phyloP scores from a whole-genome alignment of 2,329 filamentous ascomycete genomes.

The Gaeumannomyces tritici region DNA sequence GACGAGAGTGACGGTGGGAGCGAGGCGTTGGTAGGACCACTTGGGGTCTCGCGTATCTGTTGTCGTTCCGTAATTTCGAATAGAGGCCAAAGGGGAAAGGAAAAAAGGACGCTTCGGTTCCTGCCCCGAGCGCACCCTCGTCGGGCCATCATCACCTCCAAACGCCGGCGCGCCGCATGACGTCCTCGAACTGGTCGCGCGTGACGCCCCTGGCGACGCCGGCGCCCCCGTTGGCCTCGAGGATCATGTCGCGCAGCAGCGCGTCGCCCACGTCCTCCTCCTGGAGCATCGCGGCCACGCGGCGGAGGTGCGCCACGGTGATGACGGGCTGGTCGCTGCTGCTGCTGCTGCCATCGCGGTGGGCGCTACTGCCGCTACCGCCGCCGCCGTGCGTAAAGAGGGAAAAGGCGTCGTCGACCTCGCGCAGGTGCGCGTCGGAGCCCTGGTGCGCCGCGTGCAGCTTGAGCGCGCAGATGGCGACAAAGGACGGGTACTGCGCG shows the following conservation, averaged over 20 bases:
- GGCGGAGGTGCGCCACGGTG: slow-evolving; percentile 65
- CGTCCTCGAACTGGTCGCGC: slow-evolving; percentile 72
- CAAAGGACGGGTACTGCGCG: slow-evolving; percentile 70
- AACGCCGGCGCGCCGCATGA: slow-evolving; percentile 77
- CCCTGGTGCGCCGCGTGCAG: slow-evolving; percentile 52
- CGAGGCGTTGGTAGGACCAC: too few species aligned
- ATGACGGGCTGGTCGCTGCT: slow-evolving; percentile 45
- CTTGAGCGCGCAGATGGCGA: slow-evolving; percentile 82
- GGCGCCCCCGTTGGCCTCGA: slow-evolving; percentile 80
- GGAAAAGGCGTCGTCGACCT: slow-evolving; percentile 73
- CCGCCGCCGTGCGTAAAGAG: slow-evolving; percentile 58
- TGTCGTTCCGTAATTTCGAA: neutral
- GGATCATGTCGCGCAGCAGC: slow-evolving; percentile 83
- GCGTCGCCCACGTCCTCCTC: slow-evolving; percentile 70
- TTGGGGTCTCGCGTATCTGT: too few species aligned
- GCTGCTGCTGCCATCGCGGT: neutral
- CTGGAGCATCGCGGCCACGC: slow-evolving; percentile 71
- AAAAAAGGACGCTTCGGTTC: neutral
- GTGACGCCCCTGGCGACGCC: slow-evolving; percentile 63
- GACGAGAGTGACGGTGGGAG: too few species aligned
- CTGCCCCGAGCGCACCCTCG: neutral
- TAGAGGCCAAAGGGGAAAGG: neutral
- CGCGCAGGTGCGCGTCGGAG: slow-evolving; percentile 45
- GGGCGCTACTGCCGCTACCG: neutral
- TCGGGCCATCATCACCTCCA: slow-evolving; percentile 48